Evolutionary conservation across 2,329 filamentous ascomycete genomes (phyloP).

Genomic region (Trichophyton schoenleinii): DNA sequence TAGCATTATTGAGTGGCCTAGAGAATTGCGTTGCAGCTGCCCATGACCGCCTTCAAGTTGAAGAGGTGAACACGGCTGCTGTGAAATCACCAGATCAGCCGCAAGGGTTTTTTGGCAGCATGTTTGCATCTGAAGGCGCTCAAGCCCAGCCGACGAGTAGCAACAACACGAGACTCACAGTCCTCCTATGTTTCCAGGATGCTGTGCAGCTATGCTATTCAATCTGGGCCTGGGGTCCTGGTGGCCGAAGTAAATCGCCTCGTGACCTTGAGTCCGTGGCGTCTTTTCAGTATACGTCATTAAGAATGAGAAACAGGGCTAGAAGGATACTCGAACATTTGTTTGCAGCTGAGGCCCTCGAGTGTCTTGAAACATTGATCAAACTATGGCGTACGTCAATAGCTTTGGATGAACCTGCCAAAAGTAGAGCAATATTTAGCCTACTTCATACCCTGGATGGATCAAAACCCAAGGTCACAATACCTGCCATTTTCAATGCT

Average conservation of each 20-base stretch:
- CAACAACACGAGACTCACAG: conserved; percentile 73
- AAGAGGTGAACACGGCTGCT: conserved; percentile 57
- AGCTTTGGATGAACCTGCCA: conserved; percentile 36
- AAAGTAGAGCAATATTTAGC: conserved; percentile 60
- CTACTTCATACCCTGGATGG: conserved; percentile 84
- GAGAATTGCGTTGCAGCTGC: conserved; percentile 81
- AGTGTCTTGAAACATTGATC: conserved; percentile 84
- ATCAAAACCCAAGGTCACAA: conserved; percentile 77
- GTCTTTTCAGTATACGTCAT: conserved; percentile 80
- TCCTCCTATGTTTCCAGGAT: conserved; percentile 92
- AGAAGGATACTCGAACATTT: conserved; percentile 81
- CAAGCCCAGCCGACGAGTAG: conserved; percentile 74
- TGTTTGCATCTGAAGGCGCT: conserved; percentile 66
- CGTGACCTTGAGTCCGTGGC: conserved; percentile 59
- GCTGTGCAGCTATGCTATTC: conserved; percentile 81
- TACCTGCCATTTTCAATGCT: conserved; percentile 89
- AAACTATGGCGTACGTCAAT: conserved; percentile 60
- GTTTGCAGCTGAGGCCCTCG: conserved; percentile 80
- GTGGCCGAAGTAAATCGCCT: conserved; percentile 25
- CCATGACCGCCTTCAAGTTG: conserved; percentile 66
- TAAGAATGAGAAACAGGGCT: conserved; percentile 81
- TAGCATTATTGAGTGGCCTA: conserved; percentile 80
- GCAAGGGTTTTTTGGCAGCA: conserved; percentile 82
- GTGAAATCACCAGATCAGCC: conserved; percentile 70
- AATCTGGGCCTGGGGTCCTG: conserved; percentile 88